Base-by-base conservation (phyloP, 139 green algal species). In the Deuterostichococcus epilithicus region DNA sequence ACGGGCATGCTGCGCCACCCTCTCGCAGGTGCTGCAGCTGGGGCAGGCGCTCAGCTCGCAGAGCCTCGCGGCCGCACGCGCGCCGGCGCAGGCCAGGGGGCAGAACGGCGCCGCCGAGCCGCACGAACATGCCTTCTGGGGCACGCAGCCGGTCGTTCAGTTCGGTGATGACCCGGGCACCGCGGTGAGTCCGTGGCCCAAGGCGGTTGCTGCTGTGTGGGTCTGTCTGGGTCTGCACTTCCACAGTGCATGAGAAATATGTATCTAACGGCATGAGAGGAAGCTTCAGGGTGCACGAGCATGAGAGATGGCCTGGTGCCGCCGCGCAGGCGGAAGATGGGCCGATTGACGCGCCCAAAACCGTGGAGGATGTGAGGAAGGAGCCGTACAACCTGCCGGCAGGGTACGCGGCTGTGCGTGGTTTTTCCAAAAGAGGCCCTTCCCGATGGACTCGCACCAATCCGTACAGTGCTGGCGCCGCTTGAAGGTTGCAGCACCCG, bases 311-410 rank as follows among this genome's bases (percentile, higher is more conserved):
- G 38, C 73, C 34, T 30, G 25, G n/a, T 73, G 75, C 36, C n/a
- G 36, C 42, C 23, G 33, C 8, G 52, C 81, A 91, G 80, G 70
- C 34, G 26, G 42, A 82, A 2, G 88, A 95, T 63, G 93, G 94
- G 0, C 90, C 94, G 1, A 98, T 99, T 47, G 94, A 98, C 74
- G 66, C 63, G 28, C 86, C 83, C 15, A 94, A 96, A 66, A 93
- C 87, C 0, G 82, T 94, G 4, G 74, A 70, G 1, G 88, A 97
- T 0, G 89, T 98, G 8, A 80, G 86, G 20, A 65, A 94, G 67
- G 92, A 98, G 45, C 93, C 93, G 1, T 95, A 95, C 77, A 82
- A 72, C 32, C 79, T 99, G 73, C 94, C 94, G 30, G 82, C 82
- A 5, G 87, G 77, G 90, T 94, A 45, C 13, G 68, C 26, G 1